Base-by-base conservation (phyloP, 2,329 filamentous ascomycete species). In the Epichloe baconii region DNA sequence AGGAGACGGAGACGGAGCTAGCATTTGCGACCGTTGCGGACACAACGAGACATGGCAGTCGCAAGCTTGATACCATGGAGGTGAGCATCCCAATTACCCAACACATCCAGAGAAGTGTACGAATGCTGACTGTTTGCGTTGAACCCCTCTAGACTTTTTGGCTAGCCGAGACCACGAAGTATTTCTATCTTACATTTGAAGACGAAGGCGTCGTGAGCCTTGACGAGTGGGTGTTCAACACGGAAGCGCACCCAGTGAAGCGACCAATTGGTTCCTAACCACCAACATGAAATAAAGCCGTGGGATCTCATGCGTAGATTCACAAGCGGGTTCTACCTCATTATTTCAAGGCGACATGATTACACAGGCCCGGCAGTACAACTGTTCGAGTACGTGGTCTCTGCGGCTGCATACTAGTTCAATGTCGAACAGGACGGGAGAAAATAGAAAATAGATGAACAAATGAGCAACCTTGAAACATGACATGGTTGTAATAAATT, bases 121-220 rank as follows among this genome's bases (percentile, higher is more conserved):
- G 26, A 31, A 19, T 46, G 45, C 52, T 51, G 19, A 49, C 14
- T 26, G 5, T 8, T 26, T 43, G 4, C 43, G 8, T 31, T 10
- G 8, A 10, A 4, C 3, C 26, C 26, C 14, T 14, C 19, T 46
- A 74, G 71, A 76, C 73, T 50, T 88, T 87, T 61, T 89, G 85
- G 82, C 71, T 86, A 58, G 81, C 81, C 3, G 85, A 89, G 71
- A 89, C 84, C 41, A 66, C 87, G 57, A 90, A 88, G 66, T 88
- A 88, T 59, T 88, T 88, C 54, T 89, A 84, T 58, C 67, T 88
- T 52, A 76, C 86, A 17, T 89, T 86, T 57, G 79, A 78, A 45
- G 77, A 85, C 50, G 76, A 80, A 3, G 70, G 75, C 12, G 61
- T 80, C 21, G 70, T 86, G 34, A 84, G 76, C 64, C 66, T 89